Evolutionary conservation across 2,329 filamentous ascomycete species (phyloP), one percentile per base, ranked within the genome.

Genomic region (Blastomyces emzantsi): DNA sequence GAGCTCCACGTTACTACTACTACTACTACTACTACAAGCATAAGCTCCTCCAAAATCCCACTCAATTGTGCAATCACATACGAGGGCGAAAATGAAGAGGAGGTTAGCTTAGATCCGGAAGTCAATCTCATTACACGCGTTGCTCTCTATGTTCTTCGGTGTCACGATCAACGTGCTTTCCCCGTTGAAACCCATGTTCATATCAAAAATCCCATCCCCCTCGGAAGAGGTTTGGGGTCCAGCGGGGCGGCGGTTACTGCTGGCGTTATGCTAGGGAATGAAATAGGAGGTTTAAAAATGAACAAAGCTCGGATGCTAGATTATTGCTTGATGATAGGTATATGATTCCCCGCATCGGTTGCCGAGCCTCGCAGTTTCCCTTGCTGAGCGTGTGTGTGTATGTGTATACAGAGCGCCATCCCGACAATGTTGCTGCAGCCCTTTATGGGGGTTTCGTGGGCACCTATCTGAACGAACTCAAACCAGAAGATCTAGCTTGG

Each of bases 391-490:
- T 30, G 36, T 41, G 17, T 39, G 15, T 30, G 56, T 70, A 76
- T 22, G 36, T 49, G 25, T 36, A 25, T 28, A 57, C 70, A 76
- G 74, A 96, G 77, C 86, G 91, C 67, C 92, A 96, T 76, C 92
- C 92, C 13, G 92, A 96, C 78, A 96, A 96, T 73, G 91, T 99
- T 61, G 94, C 92, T 64, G 94, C 94, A 17, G 92, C 94, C 8
- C 85, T 97, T 45, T 97, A 95, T 72, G 94, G 94, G 69, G 94
- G 94, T 41, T 97, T 99, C 69, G 92, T 99, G 33, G 94, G 94
- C 65, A 97, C 93, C 22, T 97, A 97, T 74, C 84, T 97, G 65
- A 96, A 95, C 78, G 93, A 96, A 65, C 83, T 97, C 68, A 87
- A 90, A 68, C 90, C 92, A 3, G 90, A 92, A 75, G 93, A 97